Evolutionary conservation across 805 yeast genomes (phyloP).

Genomic region (Nakazawaea molendinolei): DNA sequence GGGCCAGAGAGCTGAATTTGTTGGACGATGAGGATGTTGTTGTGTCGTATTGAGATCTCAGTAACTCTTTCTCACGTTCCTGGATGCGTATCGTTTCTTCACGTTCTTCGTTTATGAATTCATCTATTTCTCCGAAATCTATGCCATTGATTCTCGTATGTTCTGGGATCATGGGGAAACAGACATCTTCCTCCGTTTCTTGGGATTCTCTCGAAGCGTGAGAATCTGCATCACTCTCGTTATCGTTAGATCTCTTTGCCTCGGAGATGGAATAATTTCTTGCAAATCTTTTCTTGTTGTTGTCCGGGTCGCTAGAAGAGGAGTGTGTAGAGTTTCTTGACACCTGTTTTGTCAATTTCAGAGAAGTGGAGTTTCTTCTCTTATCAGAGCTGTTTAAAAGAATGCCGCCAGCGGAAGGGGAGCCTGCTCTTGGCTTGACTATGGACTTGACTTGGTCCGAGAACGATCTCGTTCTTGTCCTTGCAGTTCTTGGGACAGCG

Average conservation of each 20-base stretch:
- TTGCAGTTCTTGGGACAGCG: neutral
- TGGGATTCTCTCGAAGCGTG: slow-evolving; percentile 74
- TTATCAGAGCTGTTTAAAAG: slow-evolving; percentile 13
- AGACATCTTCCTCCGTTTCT: slow-evolving; percentile 95
- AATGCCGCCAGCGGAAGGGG: slow-evolving; percentile 11
- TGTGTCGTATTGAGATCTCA: slow-evolving; percentile 10
- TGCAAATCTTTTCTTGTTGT: slow-evolving; percentile 4
- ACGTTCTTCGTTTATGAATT: slow-evolving; percentile 59
- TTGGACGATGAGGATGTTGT: slow-evolving; percentile 31
- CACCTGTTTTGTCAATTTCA: slow-evolving; percentile 19
- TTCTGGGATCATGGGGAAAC: slow-evolving; percentile 85
- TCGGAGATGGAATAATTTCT: slow-evolving; percentile 1
- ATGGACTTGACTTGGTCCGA: slow-evolving; percentile 35
- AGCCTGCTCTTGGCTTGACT: slow-evolving; percentile 26
- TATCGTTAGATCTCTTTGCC: slow-evolving; percentile 15
- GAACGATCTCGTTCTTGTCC: slow-evolving; percentile 30
- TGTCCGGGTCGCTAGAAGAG: slow-evolving; percentile 9
- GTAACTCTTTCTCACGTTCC: slow-evolving; percentile 25
- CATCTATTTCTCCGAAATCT: slow-evolving; percentile 87
- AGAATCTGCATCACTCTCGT: slow-evolving; percentile 63
- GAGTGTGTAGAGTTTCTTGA: slow-evolving; percentile 23
- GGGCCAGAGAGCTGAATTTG: slow-evolving; percentile 42
- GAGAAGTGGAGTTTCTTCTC: slow-evolving; percentile 12
- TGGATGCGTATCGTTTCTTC: slow-evolving; percentile 36
- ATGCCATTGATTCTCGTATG: slow-evolving; percentile 53